Conservation (phyloP, 495 filamentous ascomycete species). For the Penicillium coprophilum region DNA sequence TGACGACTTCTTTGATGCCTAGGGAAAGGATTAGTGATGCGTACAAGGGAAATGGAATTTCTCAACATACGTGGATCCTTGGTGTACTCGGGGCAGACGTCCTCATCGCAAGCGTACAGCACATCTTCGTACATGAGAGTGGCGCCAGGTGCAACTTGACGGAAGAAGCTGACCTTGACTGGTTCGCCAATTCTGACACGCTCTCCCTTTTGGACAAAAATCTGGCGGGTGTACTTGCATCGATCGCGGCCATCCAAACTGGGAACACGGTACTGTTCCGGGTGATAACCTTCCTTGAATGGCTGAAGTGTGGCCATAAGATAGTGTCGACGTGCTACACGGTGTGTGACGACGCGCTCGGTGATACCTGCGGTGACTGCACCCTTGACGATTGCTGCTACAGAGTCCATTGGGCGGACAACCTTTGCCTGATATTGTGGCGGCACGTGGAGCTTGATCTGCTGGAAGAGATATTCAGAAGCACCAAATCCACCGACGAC, state of each 20-base stretch:
- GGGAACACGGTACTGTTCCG: slow-evolving; percentile 95
- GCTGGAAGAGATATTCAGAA: slow-evolving; percentile 80
- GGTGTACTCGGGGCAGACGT: slow-evolving; percentile 97
- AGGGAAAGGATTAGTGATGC: slow-evolving; percentile 12
- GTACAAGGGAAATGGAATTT: neutral
- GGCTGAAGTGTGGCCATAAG: slow-evolving; percentile 98
- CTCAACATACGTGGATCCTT: slow-evolving; percentile 92
- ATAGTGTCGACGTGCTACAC: slow-evolving; percentile 97
- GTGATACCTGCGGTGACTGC: slow-evolving; percentile 91
- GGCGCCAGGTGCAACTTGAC: slow-evolving; percentile 94
- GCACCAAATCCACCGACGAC: slow-evolving; percentile 80
- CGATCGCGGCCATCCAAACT: slow-evolving; percentile 95
- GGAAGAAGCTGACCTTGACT: slow-evolving; percentile 98
- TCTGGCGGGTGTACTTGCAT: slow-evolving; percentile 98
- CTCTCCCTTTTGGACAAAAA: slow-evolving; percentile 98
- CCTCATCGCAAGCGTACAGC: slow-evolving; percentile 95
- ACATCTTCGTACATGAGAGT: slow-evolving; percentile 99
- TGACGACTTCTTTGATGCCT: slow-evolving; percentile 99
- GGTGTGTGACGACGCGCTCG: slow-evolving; percentile 92
- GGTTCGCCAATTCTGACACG: slow-evolving; percentile 98
- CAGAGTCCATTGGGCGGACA: slow-evolving; percentile 81
- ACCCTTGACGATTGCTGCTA: slow-evolving; percentile 78
- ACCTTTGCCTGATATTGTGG: slow-evolving; percentile 78
- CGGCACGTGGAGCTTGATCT: slow-evolving; percentile 76
- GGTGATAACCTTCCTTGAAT: slow-evolving; percentile 98